Evolutionary conservation across 257 asterid species (phyloP).

Genomic region (Lycium ferocissimum): DNA sequence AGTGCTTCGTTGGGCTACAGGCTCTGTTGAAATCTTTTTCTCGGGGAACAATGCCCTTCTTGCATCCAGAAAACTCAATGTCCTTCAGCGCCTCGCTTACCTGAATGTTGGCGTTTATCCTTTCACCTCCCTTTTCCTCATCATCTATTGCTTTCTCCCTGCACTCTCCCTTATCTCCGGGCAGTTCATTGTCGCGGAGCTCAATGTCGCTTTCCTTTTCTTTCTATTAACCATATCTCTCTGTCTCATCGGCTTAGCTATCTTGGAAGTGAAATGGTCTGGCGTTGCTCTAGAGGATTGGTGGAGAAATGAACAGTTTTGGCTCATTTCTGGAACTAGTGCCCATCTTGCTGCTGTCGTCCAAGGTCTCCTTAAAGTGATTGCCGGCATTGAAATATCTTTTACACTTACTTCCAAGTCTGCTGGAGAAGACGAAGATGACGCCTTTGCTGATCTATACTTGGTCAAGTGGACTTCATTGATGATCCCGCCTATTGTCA

Average conservation of each 20-base stretch:
- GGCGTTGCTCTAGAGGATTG: conserved; percentile 53
- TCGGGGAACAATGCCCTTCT: conserved; percentile 47
- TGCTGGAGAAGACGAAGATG: conserved; percentile 45
- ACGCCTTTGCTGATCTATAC: conserved; percentile 46
- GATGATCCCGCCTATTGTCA: conserved; percentile 55
- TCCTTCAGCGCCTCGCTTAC: conserved; percentile 52
- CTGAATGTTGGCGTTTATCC: conserved; percentile 53
- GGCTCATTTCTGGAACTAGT: conserved; percentile 58
- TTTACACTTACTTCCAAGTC: conserved; percentile 55
- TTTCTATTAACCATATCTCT: conserved; percentile 46
- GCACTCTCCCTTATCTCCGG: conserved; percentile 56
- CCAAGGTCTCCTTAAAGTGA: conserved; percentile 54
- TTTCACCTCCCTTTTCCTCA: conserved; percentile 50
- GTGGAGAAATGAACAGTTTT: conserved; percentile 59
- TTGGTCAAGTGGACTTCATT: conserved; percentile 49
- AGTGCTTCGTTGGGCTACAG: conserved; percentile 57
- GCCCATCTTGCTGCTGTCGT: conserved; percentile 55
- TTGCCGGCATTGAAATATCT: conserved; percentile 54
- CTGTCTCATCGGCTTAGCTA: conserved; percentile 44
- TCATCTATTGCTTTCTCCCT: conserved; percentile 54
- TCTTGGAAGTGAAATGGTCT: conserved; percentile 53
- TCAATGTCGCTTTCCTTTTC: conserved; percentile 42
- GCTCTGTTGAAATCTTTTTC: conserved; percentile 57
- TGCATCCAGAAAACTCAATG: conserved; percentile 36
- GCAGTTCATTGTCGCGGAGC: conserved; percentile 47